phyloP scores from a whole-genome alignment of 2,329 filamentous ascomycete genomes.

The Aspergillus pseudoviridinutans region DNA sequence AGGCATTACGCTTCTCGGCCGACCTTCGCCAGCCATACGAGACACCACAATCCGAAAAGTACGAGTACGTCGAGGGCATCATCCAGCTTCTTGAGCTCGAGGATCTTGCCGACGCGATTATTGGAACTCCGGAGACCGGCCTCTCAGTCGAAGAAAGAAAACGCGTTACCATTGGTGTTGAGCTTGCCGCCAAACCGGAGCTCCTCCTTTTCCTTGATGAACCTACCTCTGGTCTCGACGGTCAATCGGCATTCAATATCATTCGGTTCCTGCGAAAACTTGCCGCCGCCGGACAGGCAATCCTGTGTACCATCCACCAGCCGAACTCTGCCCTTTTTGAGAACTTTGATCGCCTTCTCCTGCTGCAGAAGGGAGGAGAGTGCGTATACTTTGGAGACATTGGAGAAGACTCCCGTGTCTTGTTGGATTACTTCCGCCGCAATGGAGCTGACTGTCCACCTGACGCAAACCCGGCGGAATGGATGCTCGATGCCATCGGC shows the following conservation, averaged over 20 bases:
- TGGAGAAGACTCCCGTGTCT: conserved; percentile 59
- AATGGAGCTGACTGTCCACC: conserved; percentile 60
- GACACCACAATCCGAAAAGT: conserved; percentile 53
- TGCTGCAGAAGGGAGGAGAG: conserved; percentile 60
- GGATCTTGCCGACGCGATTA: conserved; percentile 59
- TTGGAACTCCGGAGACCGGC: conserved; percentile 40
- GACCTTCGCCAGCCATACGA: conserved; percentile 55
- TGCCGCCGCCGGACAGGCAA: conserved; percentile 58
- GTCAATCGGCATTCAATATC: conserved; percentile 61
- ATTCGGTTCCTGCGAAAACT: conserved; percentile 63
- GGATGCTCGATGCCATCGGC: conserved; percentile 59
- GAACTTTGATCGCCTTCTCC: conserved; percentile 65
- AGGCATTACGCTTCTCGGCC: conserved; percentile 63
- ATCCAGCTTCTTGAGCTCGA: conserved; percentile 59
- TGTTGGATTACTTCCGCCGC: conserved; percentile 61
- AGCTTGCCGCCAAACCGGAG: conserved; percentile 62
- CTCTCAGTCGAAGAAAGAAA: conserved; percentile 62
- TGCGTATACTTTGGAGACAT: conserved; percentile 66
- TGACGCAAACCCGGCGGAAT: conserved; percentile 57
- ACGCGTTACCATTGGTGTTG: conserved; percentile 65
- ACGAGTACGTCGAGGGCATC: conserved; percentile 60
- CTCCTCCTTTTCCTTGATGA: conserved; percentile 66
- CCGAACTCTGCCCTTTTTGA: conserved; percentile 61
- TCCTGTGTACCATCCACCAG: conserved; percentile 67
- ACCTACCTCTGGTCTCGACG: conserved; percentile 64